These are phyloP conservation scores for Trichomonascaceae sp. DNA, from an alignment of 1,139 yeast genomes.

Conservation along the genomic window DNA sequence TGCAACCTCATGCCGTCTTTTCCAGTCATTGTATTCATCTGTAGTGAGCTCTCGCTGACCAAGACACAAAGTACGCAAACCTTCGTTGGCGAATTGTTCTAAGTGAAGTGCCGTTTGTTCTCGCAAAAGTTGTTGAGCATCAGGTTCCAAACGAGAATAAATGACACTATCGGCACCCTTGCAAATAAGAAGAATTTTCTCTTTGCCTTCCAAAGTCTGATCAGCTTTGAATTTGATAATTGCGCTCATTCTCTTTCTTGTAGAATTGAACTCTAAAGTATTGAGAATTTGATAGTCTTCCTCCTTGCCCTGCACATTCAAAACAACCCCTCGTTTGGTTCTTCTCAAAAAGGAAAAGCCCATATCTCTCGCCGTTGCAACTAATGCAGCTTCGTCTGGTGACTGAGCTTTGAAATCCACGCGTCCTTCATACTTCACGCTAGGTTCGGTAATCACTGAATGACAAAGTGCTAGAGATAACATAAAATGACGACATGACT, in stretches of 20 bases:
- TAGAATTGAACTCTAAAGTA: constrained; percentile 78
- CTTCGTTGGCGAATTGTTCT: constrained; percentile 94
- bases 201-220: constrained; percentile 29
- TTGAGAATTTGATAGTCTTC: constrained; percentile 69
- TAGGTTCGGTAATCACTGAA: constrained; percentile 76
- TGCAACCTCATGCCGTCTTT: constrained; percentile 62
- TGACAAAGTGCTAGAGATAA: constrained; percentile 85
- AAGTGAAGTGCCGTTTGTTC: constrained; percentile 75
- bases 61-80: constrained; percentile 87
- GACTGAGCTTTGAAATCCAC: constrained; percentile 83
- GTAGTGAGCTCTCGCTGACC: constrained; percentile 72
- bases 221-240: constrained; percentile 59
- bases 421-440: constrained; percentile 49
- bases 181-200: constrained; percentile 54
- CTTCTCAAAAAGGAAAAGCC: constrained; percentile 79
- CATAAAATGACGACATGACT: constrained; percentile 73
- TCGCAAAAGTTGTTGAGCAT: constrained; percentile 49
- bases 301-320: constrained; percentile 70
- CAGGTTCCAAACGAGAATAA: constrained; percentile 57
- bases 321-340: constrained; percentile 60
- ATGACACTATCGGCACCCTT: constrained; percentile 96
- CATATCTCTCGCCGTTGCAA: constrained; percentile 85
- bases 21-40: constrained; percentile 62
- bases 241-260: constrained; percentile 95
- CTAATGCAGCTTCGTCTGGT: constrained; percentile 98